phyloP scores from a whole-genome alignment of 768 basidiomycete genomes.

The Collybiopsis luxurians region DNA sequence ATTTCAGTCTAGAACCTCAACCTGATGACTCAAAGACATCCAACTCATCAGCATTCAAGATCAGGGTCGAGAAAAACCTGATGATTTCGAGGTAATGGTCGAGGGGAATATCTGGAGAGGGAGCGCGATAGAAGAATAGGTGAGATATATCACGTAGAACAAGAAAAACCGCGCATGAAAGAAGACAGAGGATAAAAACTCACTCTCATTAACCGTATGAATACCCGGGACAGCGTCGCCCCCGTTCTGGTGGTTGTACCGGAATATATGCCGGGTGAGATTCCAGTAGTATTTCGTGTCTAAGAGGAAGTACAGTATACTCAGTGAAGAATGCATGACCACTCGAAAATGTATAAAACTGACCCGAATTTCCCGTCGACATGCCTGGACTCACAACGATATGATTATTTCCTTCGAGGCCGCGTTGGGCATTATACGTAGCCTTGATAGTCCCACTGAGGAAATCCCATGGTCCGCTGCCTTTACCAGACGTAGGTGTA shows the following conservation, averaged over 20 bases:
- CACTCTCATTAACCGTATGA: conserved; percentile 57
- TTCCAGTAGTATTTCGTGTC: conserved; percentile 36
- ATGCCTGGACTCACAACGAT: conserved; percentile 27
- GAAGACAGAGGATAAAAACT: conserved; percentile 9
- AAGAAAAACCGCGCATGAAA: too few species aligned
- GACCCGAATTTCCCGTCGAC: conserved; percentile 35
- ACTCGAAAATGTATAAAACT: conserved; percentile 6
- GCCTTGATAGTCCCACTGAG: conserved; percentile 43
- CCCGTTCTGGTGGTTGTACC: conserved; percentile 37
- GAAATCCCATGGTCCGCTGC: conserved; percentile 25
- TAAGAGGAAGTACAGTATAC: conserved; percentile 9
- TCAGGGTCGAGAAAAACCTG: conserved; percentile 34
- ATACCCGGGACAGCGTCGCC: conserved; percentile 22
- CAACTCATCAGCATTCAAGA: conserved; percentile 38
- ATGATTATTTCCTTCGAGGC: conserved; percentile 9
- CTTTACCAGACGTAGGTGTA: conserved; percentile 25
- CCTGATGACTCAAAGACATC: not conserved
- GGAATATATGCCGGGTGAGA: conserved; percentile 38
- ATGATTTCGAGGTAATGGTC: conserved; percentile 23
- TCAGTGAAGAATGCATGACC: conserved; percentile 5
- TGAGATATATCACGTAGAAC: too few species aligned
- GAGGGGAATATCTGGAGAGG: not conserved
- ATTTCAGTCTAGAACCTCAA: not conserved
- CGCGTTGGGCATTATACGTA: conserved; percentile 30
- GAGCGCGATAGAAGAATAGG: not conserved